Evolutionary conservation across 768 basidiomycete species (phyloP).

Genomic region (Suillus luteus): DNA sequence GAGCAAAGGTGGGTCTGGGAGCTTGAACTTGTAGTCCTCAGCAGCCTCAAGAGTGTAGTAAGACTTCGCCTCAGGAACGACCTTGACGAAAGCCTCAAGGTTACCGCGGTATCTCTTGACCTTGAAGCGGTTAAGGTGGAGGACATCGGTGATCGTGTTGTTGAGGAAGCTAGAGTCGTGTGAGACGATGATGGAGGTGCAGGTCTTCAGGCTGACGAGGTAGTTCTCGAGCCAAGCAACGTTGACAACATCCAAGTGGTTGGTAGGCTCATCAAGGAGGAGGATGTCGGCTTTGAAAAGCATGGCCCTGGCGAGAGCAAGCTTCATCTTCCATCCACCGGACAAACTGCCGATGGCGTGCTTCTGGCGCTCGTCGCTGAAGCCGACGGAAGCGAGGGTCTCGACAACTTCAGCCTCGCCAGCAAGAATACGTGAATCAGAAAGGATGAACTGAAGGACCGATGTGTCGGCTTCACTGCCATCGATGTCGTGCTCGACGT

Average conservation of each 20-base stretch:
- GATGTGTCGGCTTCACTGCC: conserved; percentile 92
- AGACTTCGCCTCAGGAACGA: conserved; percentile 95
- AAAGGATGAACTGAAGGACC: conserved; percentile 84
- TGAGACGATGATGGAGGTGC: conserved; percentile 98
- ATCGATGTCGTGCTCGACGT: conserved; percentile 99
- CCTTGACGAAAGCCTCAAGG: conserved; percentile 91
- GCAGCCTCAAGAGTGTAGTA: conserved; percentile 96
- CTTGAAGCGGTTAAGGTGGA: conserved; percentile 99
- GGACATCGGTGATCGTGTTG: conserved; percentile 97
- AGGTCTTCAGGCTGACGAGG: conserved; percentile 81
- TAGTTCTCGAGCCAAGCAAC: conserved; percentile 97
- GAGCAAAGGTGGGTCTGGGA: conserved; percentile 94
- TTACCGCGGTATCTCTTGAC: conserved; percentile 93
- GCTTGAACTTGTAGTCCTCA: conserved; percentile 98
- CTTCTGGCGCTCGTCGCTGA: conserved; percentile 83
- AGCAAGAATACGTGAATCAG: conserved; percentile 81
- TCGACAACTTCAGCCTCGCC: conserved; percentile 68
- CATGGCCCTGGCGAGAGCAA: conserved; percentile 95
- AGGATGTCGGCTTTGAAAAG: conserved; percentile 98
- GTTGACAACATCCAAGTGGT: conserved; percentile 97
- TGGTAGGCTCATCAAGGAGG: conserved; percentile 94
- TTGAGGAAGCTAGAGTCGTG: conserved; percentile 98
- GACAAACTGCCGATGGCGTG: conserved; percentile 88
- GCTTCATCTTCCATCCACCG: conserved; percentile 99
- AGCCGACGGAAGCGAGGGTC: conserved; percentile 89